Base-by-base conservation (phyloP, 2,329 filamentous ascomycete species). In the Huntiella abstrusa region DNA sequence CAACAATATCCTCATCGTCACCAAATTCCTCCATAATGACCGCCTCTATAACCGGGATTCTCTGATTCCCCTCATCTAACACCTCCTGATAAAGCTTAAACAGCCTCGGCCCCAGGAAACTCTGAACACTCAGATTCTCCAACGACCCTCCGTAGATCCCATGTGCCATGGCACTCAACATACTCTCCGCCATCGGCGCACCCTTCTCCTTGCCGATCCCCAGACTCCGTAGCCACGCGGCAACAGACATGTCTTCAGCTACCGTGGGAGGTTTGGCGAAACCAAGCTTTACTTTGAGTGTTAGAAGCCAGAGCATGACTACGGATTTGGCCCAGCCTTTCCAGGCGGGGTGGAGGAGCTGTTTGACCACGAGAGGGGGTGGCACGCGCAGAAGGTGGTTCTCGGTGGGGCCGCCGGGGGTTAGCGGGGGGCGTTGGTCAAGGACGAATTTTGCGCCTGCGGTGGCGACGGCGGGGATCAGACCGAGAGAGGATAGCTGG, bases 131-230 rank as follows among this genome's bases (percentile, higher is more conserved):
- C 43, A 96, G 66, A 57, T 80, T 71, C 58, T 83, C 76, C 41
- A 93, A 75, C 60, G 95, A 83, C 4, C 91, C 91, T 16, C 87
- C 91, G 60, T 92, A 94, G 49, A 96, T 85, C 37, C 91, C 91
- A 60, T 96, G 91, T 45, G 85, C 56, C 56, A 77, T 63, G 44
- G 79, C 85, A 4, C 85, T 94, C 13, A 5, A 76, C 62, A 13
- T 94, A 46, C 54, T 92, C 87, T 53, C 91, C 69, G 11, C 75
- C 75, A 5, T 82, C 52, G 33, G 56, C 49, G 35, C 51, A 10
- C 32, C 28, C 16, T 49, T 15, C 17, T 47, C 48, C 19, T 46
- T 46, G 46, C 51, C 42, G 12, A 51, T 44, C 12, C 49, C 48
- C 17, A 52, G 47, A 11, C 53, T 43, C 33, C 58, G 53, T 37